A percentile compares a stretch with the other conserved stretches of the same genome.
phyloP scores from a whole-genome alignment of 2,329 filamentous ascomycete species.

The Penicillium sp. region DNA sequence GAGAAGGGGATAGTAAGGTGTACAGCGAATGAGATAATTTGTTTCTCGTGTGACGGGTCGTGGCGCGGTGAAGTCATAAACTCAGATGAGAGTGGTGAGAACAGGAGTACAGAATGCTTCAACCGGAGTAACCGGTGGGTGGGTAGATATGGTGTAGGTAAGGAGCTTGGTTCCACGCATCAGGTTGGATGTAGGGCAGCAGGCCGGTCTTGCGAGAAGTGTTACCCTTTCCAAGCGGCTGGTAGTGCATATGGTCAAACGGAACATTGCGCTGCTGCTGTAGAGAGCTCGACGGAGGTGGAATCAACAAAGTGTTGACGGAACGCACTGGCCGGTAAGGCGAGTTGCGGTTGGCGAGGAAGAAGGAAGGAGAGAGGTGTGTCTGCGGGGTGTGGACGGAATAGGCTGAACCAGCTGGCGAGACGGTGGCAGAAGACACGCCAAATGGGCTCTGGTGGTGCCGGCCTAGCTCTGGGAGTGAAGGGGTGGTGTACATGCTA shows the following conservation, averaged over 20 bases:
- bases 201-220: slow-evolving; percentile 66
- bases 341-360: slow-evolving; percentile 82
- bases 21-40: slow-evolving; percentile 21
- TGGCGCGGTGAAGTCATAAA: slow-evolving; percentile 30
- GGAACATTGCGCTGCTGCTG: slow-evolving; percentile 66
- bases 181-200: slow-evolving; percentile 56
- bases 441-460: slow-evolving; percentile 51
- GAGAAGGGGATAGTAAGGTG: slow-evolving; percentile 12
- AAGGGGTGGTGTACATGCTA: slow-evolving; percentile 31
- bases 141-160: slow-evolving; percentile 32
- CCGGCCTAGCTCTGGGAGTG: slow-evolving; percentile 38
- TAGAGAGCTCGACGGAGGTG: slow-evolving; percentile 75
- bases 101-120: slow-evolving; percentile 3
- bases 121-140: slow-evolving; percentile 29
- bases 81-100: slow-evolving; percentile 3
- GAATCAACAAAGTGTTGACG: slow-evolving; percentile 87
- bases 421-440: slow-evolving; percentile 56
- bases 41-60: slow-evolving; percentile 27
- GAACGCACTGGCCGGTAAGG: slow-evolving; percentile 89
- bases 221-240: slow-evolving; percentile 68
- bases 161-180: slow-evolving; percentile 42
- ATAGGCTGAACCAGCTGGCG: slow-evolving; percentile 67
- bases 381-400: slow-evolving; percentile 61
- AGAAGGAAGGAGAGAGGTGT: slow-evolving; percentile 81
- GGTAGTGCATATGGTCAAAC: slow-evolving; percentile 77